Evolutionary conservation across 345 rosid species (phyloP).

Genomic region (Noccaea bulbosa): DNA sequence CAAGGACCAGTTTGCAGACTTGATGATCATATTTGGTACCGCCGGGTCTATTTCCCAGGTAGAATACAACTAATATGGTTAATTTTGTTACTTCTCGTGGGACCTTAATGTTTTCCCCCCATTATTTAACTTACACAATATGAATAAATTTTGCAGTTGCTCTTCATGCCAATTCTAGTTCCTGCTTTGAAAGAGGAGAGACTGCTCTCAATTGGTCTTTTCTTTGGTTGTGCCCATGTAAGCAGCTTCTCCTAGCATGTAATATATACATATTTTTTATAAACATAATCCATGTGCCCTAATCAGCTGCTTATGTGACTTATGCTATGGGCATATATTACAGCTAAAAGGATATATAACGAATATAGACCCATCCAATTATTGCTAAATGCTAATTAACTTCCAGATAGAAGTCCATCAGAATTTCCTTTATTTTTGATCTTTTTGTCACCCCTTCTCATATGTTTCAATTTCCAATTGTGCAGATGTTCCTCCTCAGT

Average conservation of each 20-base stretch:
- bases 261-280: too few species aligned
- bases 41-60: constrained; percentile 93
- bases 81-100: neutral
- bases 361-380: too few species aligned
- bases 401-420: neutral
- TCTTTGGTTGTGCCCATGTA: constrained; percentile 76
- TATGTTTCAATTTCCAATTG: constrained; percentile 6
- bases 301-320: too few species aligned
- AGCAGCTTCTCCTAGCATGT: constrained; percentile 23
- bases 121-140: constrained; percentile 27
- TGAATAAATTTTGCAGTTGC: constrained; percentile 52
- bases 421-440: neutral
- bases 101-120: too few species aligned
- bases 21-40: constrained; percentile 80
- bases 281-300: too few species aligned
- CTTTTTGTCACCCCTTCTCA: neutral
- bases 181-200: constrained; percentile 76
- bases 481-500: constrained; percentile 80
- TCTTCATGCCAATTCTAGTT: constrained; percentile 77
- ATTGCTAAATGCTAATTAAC: neutral
- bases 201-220: constrained; percentile 76
- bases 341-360: too few species aligned
- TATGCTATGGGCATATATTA: too few species aligned
- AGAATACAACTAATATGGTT: constrained; percentile 3
- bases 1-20: constrained; percentile 88